Evolutionary conservation across 2,329 filamentous ascomycete species (phyloP).

Genomic region (Hypoxylon sp.): DNA sequence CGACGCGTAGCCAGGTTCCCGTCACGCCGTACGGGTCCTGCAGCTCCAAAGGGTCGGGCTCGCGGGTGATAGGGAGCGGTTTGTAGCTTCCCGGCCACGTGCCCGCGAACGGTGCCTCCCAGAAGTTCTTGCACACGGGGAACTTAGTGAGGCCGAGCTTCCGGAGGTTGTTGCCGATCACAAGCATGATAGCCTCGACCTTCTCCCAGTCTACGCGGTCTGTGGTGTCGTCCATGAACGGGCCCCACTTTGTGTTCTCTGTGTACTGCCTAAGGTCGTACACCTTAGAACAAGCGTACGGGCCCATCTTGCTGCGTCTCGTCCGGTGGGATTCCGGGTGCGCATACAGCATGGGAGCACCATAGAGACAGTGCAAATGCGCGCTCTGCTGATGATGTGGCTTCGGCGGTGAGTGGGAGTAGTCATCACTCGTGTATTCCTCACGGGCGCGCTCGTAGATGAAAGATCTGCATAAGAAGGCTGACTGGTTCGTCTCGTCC

Average conservation of each 20-base stretch:
- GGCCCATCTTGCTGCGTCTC: conserved; percentile 61
- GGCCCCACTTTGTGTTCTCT: conserved; percentile 75
- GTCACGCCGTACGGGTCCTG: conserved; percentile 79
- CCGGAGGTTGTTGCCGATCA: conserved; percentile 74
- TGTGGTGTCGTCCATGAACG: conserved; percentile 75
- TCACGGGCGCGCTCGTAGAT: conserved; percentile 72
- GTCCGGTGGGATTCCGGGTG: conserved; percentile 52
- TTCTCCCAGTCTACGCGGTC: conserved; percentile 83
- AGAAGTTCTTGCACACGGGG: conserved; percentile 66
- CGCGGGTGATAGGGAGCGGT: conserved; percentile 54
- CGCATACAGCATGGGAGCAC: conserved; percentile 66
- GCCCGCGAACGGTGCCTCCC: conserved; percentile 70
- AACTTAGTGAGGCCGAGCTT: conserved; percentile 61
- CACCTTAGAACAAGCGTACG: conserved; percentile 76
- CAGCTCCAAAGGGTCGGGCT: conserved; percentile 62
- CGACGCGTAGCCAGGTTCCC: conserved; percentile 78
- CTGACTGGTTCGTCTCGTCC: conserved; percentile 66
- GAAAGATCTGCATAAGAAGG: conserved; percentile 75
- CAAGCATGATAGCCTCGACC: conserved; percentile 80
- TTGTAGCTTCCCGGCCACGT: conserved; percentile 67
- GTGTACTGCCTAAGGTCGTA: conserved; percentile 82
- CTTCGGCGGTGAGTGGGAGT: conserved; percentile 54
- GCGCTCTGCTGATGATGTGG: conserved; percentile 74
- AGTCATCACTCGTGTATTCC: conserved; percentile 40
- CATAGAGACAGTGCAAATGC: conserved; percentile 78